phyloP scores from a whole-genome alignment of 768 basidiomycete species.

The Lactarius quietus region DNA sequence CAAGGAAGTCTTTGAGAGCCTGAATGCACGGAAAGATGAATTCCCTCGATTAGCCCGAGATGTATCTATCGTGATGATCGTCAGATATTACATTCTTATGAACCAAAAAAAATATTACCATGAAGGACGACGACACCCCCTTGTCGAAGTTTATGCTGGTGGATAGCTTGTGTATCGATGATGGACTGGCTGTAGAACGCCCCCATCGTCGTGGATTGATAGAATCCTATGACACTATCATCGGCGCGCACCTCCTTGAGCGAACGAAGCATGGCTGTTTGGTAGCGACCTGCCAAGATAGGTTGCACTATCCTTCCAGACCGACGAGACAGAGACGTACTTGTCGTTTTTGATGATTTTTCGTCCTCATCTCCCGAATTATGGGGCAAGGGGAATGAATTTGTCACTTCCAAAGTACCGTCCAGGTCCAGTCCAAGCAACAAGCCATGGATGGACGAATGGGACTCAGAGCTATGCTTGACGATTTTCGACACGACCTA shows the following conservation, averaged over 20 bases:
- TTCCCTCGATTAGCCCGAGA: conserved; percentile 78
- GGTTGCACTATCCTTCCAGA: background rate
- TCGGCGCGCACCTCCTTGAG: conserved; percentile 89
- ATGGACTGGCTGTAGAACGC: conserved; percentile 81
- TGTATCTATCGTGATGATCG: conserved; percentile 47
- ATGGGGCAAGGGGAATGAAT: conserved; percentile 81
- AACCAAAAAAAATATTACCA: conserved; percentile 43
- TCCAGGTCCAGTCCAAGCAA: conserved; percentile 90
- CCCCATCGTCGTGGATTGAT: conserved; percentile 83
- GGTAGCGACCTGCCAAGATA: conserved; percentile 61
- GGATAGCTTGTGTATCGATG: conserved; percentile 79
- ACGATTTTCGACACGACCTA: conserved; percentile 92
- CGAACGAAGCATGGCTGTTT: conserved; percentile 78
- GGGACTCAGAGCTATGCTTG: conserved; percentile 83
- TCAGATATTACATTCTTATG: background rate
- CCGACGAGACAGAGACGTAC: conserved; percentile 40
- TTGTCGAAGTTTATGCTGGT: conserved; percentile 81
- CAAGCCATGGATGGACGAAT: conserved; percentile 76
- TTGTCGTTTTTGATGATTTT: conserved; percentile 70
- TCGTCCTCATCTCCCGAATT: conserved; percentile 75
- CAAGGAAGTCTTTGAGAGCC: conserved; percentile 74
- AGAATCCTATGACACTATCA: conserved; percentile 91
- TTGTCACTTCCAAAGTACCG: conserved; percentile 85
- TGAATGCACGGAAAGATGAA: conserved; percentile 86
- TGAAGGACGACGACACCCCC: conserved; percentile 85